Percentiles rank a stretch among this genome's conserved stretches.
Conservation (phyloP, 1,284 basidiomycete genomes). For the Marasmius fiardii region DNA sequence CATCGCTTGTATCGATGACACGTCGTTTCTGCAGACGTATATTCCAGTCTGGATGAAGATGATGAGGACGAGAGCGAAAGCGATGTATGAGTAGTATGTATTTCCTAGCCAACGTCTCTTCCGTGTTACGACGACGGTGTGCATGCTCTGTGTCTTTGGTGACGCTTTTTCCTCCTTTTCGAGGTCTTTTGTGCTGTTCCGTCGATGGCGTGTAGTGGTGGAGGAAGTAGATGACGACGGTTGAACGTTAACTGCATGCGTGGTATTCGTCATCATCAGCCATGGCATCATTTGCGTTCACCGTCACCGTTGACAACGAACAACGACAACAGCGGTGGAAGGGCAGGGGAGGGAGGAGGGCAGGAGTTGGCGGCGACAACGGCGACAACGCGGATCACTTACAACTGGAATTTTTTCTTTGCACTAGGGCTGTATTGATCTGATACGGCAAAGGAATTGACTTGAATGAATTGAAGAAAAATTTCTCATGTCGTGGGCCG, state of each 20-base stretch:
- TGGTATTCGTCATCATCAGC: background rate
- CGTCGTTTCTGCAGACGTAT: conserved; percentile 26
- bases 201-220: background rate
- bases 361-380: background rate
- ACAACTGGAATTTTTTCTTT: background rate
- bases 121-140: too few relatives aligned
- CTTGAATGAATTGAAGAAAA: too few relatives aligned
- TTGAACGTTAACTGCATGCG: background rate
- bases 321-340: background rate
- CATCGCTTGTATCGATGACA: conserved; percentile 5
- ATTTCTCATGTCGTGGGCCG: too few relatives aligned
- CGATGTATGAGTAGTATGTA: conserved; percentile 27
- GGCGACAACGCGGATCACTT: background rate
- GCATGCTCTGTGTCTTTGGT: background rate
- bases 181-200: background rate
- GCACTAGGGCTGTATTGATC: too few relatives aligned
- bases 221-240: background rate
- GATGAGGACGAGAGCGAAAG: conserved; percentile 44
- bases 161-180: background rate
- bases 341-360: too few relatives aligned
- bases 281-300: background rate
- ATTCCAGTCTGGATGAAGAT: conserved; percentile 58
- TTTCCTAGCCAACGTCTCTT: background rate
- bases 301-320: background rate
- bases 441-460: too few relatives aligned